These are phyloP conservation scores for Globisporangium rhizosaccharum DNA, from an alignment of 352 stramenopile species.

Conservation along the genomic window DNA sequence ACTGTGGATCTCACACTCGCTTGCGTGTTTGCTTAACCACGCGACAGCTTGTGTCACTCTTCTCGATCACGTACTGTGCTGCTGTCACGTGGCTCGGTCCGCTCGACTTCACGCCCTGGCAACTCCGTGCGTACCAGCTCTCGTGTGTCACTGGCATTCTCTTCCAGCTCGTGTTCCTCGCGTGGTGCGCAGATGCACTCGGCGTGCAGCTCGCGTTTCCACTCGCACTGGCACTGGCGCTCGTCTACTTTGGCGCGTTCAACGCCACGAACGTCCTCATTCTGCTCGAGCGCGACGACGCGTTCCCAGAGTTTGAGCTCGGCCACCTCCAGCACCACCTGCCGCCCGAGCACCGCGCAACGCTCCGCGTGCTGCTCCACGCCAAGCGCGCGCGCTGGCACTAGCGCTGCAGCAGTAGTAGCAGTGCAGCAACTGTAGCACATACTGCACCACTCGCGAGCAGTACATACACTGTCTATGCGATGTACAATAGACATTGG, in stretches of 20 bases:
- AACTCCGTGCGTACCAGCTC: slow-evolving; percentile 31
- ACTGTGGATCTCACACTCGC: neutral
- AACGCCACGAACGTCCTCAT: slow-evolving; percentile 58
- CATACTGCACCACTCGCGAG: slow-evolving; percentile 7
- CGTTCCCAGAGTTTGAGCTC: slow-evolving; percentile 2
- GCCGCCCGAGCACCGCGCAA: neutral
- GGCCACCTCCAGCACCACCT: neutral
- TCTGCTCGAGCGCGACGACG: slow-evolving; percentile 35
- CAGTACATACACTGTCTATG: neutral
- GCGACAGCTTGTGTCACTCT: slow-evolving; percentile 37
- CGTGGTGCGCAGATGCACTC: slow-evolving; percentile 20
- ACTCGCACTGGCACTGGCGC: slow-evolving; percentile 20
- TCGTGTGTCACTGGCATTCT: slow-evolving; percentile 28
- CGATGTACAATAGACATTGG: neutral
- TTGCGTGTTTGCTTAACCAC: neutral
- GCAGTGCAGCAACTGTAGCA: neutral
- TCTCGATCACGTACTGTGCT: slow-evolving; percentile 35
- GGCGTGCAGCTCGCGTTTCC: slow-evolving; percentile 27
- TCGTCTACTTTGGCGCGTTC: slow-evolving; percentile 45
- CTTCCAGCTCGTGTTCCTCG: slow-evolving; percentile 35
- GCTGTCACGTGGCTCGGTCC: slow-evolving; percentile 44
- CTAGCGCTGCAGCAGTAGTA: slow-evolving; percentile 3
- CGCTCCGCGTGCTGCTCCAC: slow-evolving; percentile 7
- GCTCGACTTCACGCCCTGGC: slow-evolving; percentile 45
- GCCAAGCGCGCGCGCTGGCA: slow-evolving; percentile 21